Conservation (phyloP, 73 alveolate species). For the Uronychia setigera region DNA sequence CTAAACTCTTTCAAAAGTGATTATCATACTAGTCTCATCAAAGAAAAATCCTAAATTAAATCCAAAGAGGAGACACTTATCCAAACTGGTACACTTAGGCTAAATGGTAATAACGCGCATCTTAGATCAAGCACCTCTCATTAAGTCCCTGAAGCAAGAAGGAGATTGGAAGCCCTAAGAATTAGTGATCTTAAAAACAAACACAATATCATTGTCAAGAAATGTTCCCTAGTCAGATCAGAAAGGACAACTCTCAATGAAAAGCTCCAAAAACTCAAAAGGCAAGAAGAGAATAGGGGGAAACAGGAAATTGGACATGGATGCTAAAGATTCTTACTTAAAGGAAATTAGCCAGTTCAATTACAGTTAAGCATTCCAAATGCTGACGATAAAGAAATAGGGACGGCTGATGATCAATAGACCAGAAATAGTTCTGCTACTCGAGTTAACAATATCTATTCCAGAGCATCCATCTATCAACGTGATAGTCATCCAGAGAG, state of each 20-base stretch:
- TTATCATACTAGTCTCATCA: too few species aligned
- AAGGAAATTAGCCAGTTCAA: neutral
- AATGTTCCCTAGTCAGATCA: neutral
- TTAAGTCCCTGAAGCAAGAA: neutral
- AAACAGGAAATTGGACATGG: too few species aligned
- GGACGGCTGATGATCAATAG: neutral
- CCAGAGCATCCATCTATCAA: neutral
- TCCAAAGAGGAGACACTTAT: too few species aligned
- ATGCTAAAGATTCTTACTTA: neutral
- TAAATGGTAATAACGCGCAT: too few species aligned
- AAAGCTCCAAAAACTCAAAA: neutral
- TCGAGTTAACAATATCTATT: neutral
- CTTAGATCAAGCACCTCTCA: neutral
- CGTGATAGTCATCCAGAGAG: neutral
- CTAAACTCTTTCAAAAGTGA: too few species aligned
- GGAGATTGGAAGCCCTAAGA: neutral
- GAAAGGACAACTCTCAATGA: neutral
- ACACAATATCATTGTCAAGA: neutral
- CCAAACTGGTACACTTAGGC: too few species aligned
- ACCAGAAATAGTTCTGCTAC: neutral
- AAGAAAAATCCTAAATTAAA: too few species aligned
- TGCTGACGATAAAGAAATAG: neutral
- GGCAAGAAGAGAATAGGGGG: too few species aligned
- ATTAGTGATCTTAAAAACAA: neutral
- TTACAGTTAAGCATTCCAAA: neutral